Base-by-base conservation (phyloP, 1,284 basidiomycete species). In the Cryptococcus maquisensis region DNA sequence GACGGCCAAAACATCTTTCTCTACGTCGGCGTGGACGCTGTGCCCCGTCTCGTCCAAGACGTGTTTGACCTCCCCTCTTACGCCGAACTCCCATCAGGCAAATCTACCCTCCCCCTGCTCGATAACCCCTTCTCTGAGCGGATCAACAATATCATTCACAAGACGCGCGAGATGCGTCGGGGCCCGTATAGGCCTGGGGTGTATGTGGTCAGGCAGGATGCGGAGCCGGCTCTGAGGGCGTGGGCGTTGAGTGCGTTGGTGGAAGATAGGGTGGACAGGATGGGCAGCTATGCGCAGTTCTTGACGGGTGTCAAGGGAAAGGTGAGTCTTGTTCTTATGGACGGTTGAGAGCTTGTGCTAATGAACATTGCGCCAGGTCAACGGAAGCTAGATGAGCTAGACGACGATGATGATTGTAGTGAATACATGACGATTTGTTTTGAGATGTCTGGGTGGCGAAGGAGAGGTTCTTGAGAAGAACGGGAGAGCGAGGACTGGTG, bases 181-280 rank as follows among this genome's bases (percentile, higher is more conserved):
- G 94, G 95, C 9, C 86, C 88, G 4, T 98, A 98, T 76, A 86
- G 87, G 69, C 90, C 92, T 15, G 90, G 96, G 71, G 79, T 99
- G n/a, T 98, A 98, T 72, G 80, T 98, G 42, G 94, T 98, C 67
- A 99, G 98, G 79, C 93, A 96, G 73, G 96, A 98, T 67, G 95
- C 93, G 53, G 96, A 98, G 76, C 90, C 92, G 2, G 86, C 91
- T 47, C 79, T 98, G 70, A 81, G 94, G 56, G 82, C 92, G 62
- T 98, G 94, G 94, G 96, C 95, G 0, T 81, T 99, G 62, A 93
- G 90, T 70, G 83, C 86, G 72, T 83, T 99, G 66, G 87, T 98
- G 66, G 94, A 98, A 78, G 96, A 98, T 77, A 86, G 96, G 56
- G 87, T 91, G 68, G 96, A 98, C 75, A 86, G 90, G 61, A 81